Base-by-base conservation (phyloP, 2,329 filamentous ascomycete genomes). In the Hortaea werneckii region DNA sequence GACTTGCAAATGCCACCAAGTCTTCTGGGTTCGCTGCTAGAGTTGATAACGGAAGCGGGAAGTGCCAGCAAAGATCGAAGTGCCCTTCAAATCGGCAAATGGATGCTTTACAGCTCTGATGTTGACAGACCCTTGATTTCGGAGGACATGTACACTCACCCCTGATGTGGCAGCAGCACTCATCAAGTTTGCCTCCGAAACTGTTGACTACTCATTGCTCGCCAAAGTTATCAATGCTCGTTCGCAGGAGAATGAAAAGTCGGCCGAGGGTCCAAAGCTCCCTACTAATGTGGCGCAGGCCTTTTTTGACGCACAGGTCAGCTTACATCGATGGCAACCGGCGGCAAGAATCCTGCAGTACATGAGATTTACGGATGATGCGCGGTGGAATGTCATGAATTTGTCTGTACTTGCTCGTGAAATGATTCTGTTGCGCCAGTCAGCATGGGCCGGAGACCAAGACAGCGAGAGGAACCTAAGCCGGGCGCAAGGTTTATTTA, bases 81-180 rank as follows among this genome's bases (percentile, higher is more conserved):
- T 42, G 59, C 67, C 6, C 73, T 68, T 48, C 67, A 70, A 11
- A 65, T 80, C 44, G 76, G 73, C 4, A 65, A 69, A 29, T 78
- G 72, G 70, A 60, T 81, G 9, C 60, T 80, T 1, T 69, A 71
- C 45, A 71, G 70, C 0, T 54, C 68, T 7, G 75, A 77, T 50
- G 51, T 75, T 10, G 75, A 79, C 52, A 75, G 74, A 0, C 74
- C 76, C n/a, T 49, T 74, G 2, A 75, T 80, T 26, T 61, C 68
- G 20, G 53, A 57, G 9, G 55, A 57, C 13, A 51, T 69, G 27
- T 79, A 77, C 52, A 56, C 55, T 2, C 62, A 76, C 49, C 68
- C 68, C 68, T 29, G 62, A 63, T 41, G 62, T 81, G 26, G 67
- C 72, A 2, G 70, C 76, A 9, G 69, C 75, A 1, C 62, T 81